A percentile compares a stretch with the other conserved stretches of the same genome.
phyloP scores from a whole-genome alignment of 345 rosid species.

The Cardamine occulta region DNA sequence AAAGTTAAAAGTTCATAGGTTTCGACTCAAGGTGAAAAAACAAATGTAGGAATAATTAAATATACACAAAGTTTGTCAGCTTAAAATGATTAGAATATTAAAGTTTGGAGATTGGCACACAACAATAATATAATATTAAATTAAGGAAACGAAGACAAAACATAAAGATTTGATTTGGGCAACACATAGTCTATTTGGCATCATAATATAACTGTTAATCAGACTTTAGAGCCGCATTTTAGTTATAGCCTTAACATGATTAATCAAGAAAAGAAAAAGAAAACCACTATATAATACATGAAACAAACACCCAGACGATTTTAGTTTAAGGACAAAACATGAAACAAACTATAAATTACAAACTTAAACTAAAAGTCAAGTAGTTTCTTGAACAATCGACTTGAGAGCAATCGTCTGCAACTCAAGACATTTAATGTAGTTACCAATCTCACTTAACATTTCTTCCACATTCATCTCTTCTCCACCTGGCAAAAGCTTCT shows the following conservation, averaged over 20 bases:
- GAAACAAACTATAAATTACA: conserved; percentile 30
- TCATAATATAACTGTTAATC: conserved; percentile 1
- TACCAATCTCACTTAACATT: conserved; percentile 50
- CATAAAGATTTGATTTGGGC: conserved; percentile 11
- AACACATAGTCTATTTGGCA: conserved; percentile 4
- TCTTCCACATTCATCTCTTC: conserved; percentile 48
- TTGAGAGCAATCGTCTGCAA: conserved; percentile 50
- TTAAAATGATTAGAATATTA: conserved; percentile 20
- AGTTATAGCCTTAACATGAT: neutral
- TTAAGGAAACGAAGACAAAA: conserved; percentile 5
- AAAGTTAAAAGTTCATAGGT: conserved; percentile 2
- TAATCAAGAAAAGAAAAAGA: neutral
- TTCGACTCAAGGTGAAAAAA: conserved; percentile 13
- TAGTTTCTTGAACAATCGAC: conserved; percentile 41
- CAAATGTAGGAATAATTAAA: neutral
- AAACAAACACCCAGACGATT: conserved; percentile 18
- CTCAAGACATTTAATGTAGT: conserved; percentile 54
- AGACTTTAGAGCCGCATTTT: neutral
- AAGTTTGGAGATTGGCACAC: conserved; percentile 18
- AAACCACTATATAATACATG: conserved; percentile 15
- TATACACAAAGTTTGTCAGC: conserved; percentile 21
- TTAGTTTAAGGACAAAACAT: conserved; percentile 16
- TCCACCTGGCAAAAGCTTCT: conserved; percentile 51
- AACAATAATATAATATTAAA: neutral
- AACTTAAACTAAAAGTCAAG: conserved; percentile 38